These are phyloP conservation scores for Cladosporium sp. DNA, from an alignment of 2,329 filamentous ascomycete species.

Conservation along the genomic window DNA sequence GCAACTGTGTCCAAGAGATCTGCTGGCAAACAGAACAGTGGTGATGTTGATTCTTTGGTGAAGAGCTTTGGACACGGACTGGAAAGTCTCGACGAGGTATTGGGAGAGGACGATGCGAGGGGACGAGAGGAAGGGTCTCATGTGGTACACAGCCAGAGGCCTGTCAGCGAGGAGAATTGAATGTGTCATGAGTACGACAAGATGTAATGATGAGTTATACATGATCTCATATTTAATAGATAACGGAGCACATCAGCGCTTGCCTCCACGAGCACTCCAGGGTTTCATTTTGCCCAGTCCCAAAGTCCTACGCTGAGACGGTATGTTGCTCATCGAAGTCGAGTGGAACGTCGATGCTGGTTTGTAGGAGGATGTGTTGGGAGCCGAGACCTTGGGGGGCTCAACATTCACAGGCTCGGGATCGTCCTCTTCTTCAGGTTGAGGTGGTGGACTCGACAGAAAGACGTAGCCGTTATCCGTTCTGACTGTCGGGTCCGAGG, in stretches of 20 bases:
- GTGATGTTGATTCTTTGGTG: constrained; percentile 43
- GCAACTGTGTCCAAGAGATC: constrained; percentile 27
- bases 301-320: constrained; percentile 48
- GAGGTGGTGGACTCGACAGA: constrained; percentile 46
- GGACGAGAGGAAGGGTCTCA: constrained; percentile 25
- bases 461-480: constrained; percentile 51
- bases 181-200: constrained; percentile 1
- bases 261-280: constrained; percentile 43
- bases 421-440: not conserved
- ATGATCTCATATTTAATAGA: not conserved
- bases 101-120: constrained; percentile 53
- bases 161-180: constrained; percentile 5
- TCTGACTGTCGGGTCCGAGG: constrained; percentile 30
- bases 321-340: constrained; percentile 43
- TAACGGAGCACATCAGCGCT: not conserved
- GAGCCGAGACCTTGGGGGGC: constrained; percentile 13
- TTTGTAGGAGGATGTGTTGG: constrained; percentile 29
- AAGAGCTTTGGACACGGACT: constrained; percentile 41
- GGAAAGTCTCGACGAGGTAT: constrained; percentile 40
- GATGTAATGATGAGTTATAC: not conserved
- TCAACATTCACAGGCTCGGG: constrained; percentile 29
- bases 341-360: constrained; percentile 48
- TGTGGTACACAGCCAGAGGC: constrained; percentile 8
- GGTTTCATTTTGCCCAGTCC: constrained; percentile 55
- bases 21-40: constrained; percentile 34